Evolutionary conservation across 2,329 filamentous ascomycete species (phyloP).

Genomic region (Ceratocystis colombiana): DNA sequence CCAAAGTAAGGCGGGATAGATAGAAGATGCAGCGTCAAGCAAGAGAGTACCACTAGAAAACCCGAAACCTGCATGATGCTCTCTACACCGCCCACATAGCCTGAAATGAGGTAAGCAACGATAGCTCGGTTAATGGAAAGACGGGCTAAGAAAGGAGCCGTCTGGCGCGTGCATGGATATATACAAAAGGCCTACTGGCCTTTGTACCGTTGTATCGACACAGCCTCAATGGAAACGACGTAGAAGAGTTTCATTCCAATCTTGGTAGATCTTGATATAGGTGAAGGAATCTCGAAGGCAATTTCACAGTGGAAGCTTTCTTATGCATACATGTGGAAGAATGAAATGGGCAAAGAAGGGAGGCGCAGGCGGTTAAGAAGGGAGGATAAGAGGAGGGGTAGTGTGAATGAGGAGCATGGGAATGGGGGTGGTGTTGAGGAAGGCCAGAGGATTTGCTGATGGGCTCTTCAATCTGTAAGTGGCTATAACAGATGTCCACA

Average conservation of each 20-base stretch:
- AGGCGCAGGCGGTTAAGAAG: not conserved
- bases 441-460: not conserved
- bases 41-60: not conserved
- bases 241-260: not conserved
- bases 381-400: not conserved
- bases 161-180: constrained; percentile 5
- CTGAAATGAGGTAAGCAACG: not conserved
- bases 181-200: not conserved
- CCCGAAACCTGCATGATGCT: not conserved
- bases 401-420: not conserved
- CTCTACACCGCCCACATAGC: not conserved
- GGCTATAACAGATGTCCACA: not conserved
- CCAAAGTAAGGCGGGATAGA: too few species aligned
- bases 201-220: not conserved
- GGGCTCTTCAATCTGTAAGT: not conserved
- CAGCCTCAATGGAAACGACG: constrained; percentile 5
- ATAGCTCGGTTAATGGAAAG: not conserved
- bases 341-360: not conserved
- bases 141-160: not conserved
- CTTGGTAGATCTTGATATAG: not conserved
- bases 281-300: not conserved
- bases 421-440: constrained; percentile 8
- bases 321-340: constrained; percentile 3
- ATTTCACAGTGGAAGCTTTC: not conserved
- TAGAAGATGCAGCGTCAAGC: not conserved